A percentile compares a stretch with the other conserved stretches of the same genome.
phyloP scores from a whole-genome alignment of 2,329 filamentous ascomycete species.

The Ascochyta viciae-villosae region DNA sequence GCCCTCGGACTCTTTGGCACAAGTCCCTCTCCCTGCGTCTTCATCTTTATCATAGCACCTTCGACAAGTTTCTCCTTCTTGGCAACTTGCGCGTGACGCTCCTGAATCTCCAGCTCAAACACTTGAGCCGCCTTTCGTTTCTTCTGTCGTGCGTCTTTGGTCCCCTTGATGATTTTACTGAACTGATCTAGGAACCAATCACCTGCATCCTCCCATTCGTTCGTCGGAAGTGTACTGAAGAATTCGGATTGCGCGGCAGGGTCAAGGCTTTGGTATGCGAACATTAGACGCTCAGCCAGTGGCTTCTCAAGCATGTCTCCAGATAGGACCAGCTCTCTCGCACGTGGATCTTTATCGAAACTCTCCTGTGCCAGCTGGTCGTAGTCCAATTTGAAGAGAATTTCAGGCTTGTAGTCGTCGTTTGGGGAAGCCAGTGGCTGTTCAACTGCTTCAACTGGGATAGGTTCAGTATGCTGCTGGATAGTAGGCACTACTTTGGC shows the following conservation, averaged over 20 bases:
- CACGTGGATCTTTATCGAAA: conserved; percentile 53
- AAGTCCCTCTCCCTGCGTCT: conserved; percentile 60
- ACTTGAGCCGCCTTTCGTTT: conserved; percentile 60
- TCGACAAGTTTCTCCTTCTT: conserved; percentile 58
- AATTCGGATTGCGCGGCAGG: conserved; percentile 55
- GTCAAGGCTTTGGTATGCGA: conserved; percentile 34
- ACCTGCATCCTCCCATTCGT: conserved; percentile 68
- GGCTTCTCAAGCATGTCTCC: conserved; percentile 36
- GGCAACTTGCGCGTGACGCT: conserved; percentile 60
- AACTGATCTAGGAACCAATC: conserved; percentile 67
- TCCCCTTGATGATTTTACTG: conserved; percentile 56
- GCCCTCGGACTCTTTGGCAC: conserved; percentile 52
- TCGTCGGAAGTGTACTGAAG: conserved; percentile 59
- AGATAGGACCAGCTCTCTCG: conserved; percentile 19
- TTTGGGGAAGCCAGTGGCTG: conserved; percentile 15
- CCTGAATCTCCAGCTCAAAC: conserved; percentile 63
- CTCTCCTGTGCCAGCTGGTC: conserved; percentile 57
- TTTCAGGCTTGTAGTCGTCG: conserved; percentile 56
- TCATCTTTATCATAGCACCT: conserved; percentile 61
- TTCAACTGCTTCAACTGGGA: conserved; percentile 10
- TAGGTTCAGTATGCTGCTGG: conserved; percentile 16
- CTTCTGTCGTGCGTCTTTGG: conserved; percentile 60
- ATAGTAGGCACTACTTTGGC: conserved; percentile 14
- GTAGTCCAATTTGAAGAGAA: conserved; percentile 56
- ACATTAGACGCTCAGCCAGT: conserved; percentile 39